A percentile compares a stretch with the other conserved stretches of the same genome.
Conservation (phyloP, 2,329 filamentous ascomycete genomes). For the Trichoderma atrobrunneum region DNA sequence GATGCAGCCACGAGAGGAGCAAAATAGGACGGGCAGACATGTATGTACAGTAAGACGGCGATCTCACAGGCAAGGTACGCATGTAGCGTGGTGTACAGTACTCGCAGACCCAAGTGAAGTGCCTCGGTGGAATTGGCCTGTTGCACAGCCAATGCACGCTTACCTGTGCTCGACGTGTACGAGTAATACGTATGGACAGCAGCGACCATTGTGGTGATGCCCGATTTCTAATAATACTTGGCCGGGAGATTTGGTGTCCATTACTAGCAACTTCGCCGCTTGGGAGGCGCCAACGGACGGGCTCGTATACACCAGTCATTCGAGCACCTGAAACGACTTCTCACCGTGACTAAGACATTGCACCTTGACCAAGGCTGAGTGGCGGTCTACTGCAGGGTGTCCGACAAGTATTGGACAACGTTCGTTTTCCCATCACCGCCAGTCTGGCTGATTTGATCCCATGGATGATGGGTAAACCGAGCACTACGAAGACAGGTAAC, state of each 20-base stretch:
- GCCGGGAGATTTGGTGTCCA: neutral
- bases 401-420: neutral
- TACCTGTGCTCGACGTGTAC: neutral
- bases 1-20: neutral
- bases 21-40: neutral
- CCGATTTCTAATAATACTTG: neutral
- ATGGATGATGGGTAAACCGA: neutral
- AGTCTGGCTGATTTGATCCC: neutral
- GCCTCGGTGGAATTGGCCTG: neutral
- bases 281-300: neutral
- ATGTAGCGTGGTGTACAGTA: neutral
- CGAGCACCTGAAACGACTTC: neutral
- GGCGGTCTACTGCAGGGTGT: conserved; percentile 6
- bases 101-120: neutral
- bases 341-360: neutral
- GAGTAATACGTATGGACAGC: neutral
- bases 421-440: conserved; percentile 5
- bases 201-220: neutral
- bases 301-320: neutral
- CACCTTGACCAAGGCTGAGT: neutral
- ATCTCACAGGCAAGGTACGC: neutral
- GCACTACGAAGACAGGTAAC: neutral
- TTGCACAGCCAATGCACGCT: neutral
- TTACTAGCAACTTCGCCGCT: neutral
- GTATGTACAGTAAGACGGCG: neutral